Percentiles rank a stretch among this genome's conserved stretches.
Evolutionary conservation across 257 asterid genomes (phyloP).

Genomic region (Parsonsia alboflavescens): DNA sequence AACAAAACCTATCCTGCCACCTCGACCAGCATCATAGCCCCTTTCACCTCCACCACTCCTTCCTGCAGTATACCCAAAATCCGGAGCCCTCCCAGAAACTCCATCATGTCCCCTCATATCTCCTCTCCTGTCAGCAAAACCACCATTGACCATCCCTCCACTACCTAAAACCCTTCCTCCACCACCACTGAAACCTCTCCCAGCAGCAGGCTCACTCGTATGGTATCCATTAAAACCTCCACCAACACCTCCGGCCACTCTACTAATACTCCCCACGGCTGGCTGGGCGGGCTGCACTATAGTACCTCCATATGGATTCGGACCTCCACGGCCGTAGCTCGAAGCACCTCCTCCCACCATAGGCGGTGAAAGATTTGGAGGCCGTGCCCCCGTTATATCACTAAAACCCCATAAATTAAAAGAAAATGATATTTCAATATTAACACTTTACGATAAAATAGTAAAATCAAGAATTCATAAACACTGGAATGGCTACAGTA

Average conservation of each 20-base stretch:
- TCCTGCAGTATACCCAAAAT: slow-evolving; percentile 19
- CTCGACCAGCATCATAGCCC: slow-evolving; percentile 11
- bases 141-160: slow-evolving; percentile 34
- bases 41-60: slow-evolving; percentile 38
- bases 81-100: slow-evolving; percentile 24
- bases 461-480: not conserved
- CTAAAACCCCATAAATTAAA: slow-evolving; percentile 29
- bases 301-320: slow-evolving; percentile 39
- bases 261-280: slow-evolving; percentile 27
- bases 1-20: slow-evolving; percentile 29
- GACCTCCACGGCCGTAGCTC: slow-evolving; percentile 57
- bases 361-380: slow-evolving; percentile 43
- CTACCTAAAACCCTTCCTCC: slow-evolving; percentile 33
- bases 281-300: slow-evolving; percentile 36
- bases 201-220: slow-evolving; percentile 31
- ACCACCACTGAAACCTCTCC: slow-evolving; percentile 43
- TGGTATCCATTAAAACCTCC: slow-evolving; percentile 32
- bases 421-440: not conserved
- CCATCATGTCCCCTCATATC: slow-evolving; percentile 29
- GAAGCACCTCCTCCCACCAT: slow-evolving; percentile 43
- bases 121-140: slow-evolving; percentile 44
- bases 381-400: slow-evolving; percentile 59
- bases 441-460: not conserved
- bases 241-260: slow-evolving; percentile 25
- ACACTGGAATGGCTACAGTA: not conserved